Conservation (phyloP, 768 basidiomycete species). For the Collybia nuda region DNA sequence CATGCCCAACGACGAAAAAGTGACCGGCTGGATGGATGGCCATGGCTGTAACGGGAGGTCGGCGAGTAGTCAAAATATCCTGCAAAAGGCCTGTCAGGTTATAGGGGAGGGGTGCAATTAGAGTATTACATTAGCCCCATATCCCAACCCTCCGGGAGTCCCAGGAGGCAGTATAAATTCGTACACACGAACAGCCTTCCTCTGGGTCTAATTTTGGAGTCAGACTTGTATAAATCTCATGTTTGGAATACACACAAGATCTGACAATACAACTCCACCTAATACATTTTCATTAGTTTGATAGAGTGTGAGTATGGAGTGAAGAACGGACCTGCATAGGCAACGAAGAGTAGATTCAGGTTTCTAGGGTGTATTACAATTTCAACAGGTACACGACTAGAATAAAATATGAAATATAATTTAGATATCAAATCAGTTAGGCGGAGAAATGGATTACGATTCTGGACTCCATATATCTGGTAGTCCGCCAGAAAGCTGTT, state of each 20-base stretch:
- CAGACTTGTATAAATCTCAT: background rate
- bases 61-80: conserved; percentile 71
- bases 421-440: background rate
- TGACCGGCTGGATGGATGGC: conserved; percentile 75
- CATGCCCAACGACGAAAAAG: conserved; percentile 77
- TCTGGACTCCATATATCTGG: conserved; percentile 28
- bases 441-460: conserved; percentile 27
- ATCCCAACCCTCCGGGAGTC: conserved; percentile 76
- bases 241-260: conserved; percentile 43
- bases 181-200: conserved; percentile 56
- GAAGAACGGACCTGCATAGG: conserved; percentile 59
- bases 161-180: conserved; percentile 76
- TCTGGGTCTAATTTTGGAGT: conserved; percentile 37
- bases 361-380: conserved; percentile 69
- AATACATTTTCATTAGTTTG: conserved; percentile 1
- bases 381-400: conserved; percentile 56
- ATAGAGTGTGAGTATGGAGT: background rate
- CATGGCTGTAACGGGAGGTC: conserved; percentile 67
- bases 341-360: conserved; percentile 69
- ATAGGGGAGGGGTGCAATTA: background rate
- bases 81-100: conserved; percentile 19
- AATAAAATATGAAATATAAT: conserved; percentile 2
- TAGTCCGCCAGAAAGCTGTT: conserved; percentile 40
- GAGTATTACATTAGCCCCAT: conserved; percentile 44
- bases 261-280: conserved; percentile 63